Base-by-base conservation (phyloP, 495 filamentous ascomycete species). In the Penicillium daleae region DNA sequence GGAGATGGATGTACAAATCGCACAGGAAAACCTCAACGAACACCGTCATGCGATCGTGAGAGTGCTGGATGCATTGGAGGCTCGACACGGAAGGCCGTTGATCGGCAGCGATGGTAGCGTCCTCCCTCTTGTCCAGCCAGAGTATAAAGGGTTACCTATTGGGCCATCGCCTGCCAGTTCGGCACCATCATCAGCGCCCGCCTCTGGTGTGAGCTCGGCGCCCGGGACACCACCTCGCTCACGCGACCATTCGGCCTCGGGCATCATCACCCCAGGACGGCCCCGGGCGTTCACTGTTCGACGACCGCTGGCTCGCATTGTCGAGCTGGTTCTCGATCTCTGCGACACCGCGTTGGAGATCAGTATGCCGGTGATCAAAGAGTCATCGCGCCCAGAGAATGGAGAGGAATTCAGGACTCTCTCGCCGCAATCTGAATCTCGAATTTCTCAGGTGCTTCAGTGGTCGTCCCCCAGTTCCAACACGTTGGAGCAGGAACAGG, bases 331-430 rank as follows among this genome's bases (percentile, higher is more conserved):
- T 33, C 84, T 98, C 7, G 95, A 99, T 76, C 84, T 99, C 6
- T 98, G 95, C 71, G 95, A 99, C 74, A 99, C 95, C 3, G 87
- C 96, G 6, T 79, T 97, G 52, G 96, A 98, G 75, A 96, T 99
- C 66, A 97, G 88, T 76, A 92, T 92, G 22, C 93, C 95, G 5
- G 86, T 92, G 27, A 90, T 98, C 69, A 97, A 96, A 71, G 92
- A 97, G 33, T 57, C 68, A 57, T 81, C 85, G 6, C 82, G 87
- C 6, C 79, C 82, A 6, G 87, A 91, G 49, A 83, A 83, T 62
- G 76, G 82, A 4, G 87, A 87, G 40, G 88, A 91, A 33, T 87
- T 97, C 56, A 87, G 96, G 29, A 96, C 94, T 3, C 87, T 97
- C 70, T 98, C 96, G 0, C 95, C 95, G 10, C 90, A 97, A 71